Evolutionary conservation across 352 stramenopile genomes (phyloP), one percentile per base, ranked within the genome.

Genomic region (Phytophthora vignae): DNA sequence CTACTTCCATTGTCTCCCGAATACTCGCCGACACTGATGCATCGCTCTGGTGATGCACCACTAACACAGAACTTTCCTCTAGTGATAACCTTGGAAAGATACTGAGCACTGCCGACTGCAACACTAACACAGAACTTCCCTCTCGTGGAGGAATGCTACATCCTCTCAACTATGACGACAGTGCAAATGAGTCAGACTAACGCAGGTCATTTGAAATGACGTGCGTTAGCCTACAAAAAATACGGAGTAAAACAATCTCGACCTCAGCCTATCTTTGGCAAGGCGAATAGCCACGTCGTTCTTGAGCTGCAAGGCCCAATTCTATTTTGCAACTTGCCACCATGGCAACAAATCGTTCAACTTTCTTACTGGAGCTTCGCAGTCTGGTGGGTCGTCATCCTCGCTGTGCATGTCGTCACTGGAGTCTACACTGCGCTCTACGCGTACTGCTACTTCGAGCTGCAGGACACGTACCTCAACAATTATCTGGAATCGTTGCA

Each of bases 401-500:
- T 73, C 27, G 29, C 9, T 22, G 33, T 73, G 3, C 66, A 73
- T 25, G 29, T 48, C 17, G 15, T 69, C 6, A 56, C 44, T 4
- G 14, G 33, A 17, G 40, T 27, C n/a, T 73, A 58, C 46, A 59
- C 42, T 48, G 31, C 25, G 6, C 8, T 64, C 1, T 57, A 60
- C n/a, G 60, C 58, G 1, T 42, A 55, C 27, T 58, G 50, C 52
- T 68, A 58, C 36, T 64, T 60, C 50, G 25, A 59, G 29, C 60
- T 68, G 3, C 14, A 63, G 21, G 42, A 21, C 21, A 59, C 12
- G 3, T 60, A 42, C 19, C 49, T 71, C 46, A 50, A 63, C 19
- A 44, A 17, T 19, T 55, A 58, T 19, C 58, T 79, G 4, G 62
- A 73, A 33, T 71, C 68, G 29, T 64, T 70, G 29, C 17, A 56